phyloP scores from a whole-genome alignment of 2,329 filamentous ascomycete genomes.

The Byssothecium circinans region DNA sequence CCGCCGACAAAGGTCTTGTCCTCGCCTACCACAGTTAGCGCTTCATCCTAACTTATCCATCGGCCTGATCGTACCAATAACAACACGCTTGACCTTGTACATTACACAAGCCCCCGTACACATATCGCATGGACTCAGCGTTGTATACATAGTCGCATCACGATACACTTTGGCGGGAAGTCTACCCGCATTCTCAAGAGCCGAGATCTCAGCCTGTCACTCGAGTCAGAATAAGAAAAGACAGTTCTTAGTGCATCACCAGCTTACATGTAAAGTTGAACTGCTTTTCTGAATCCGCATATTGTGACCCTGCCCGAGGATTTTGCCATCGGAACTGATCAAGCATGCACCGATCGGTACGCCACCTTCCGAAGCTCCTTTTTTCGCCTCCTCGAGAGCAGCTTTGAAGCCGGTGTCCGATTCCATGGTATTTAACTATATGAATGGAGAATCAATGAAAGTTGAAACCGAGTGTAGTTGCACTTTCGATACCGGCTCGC shows the following conservation, averaged over 20 bases:
- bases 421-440: constrained; percentile 25
- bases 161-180: constrained; percentile 69
- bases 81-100: constrained; percentile 73
- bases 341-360: constrained; percentile 63
- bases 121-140: constrained; percentile 79
- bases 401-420: constrained; percentile 55
- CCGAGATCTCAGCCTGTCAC: constrained; percentile 70
- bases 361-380: constrained; percentile 59
- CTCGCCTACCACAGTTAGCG: constrained; percentile 50
- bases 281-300: constrained; percentile 73
- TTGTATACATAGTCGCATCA: constrained; percentile 81
- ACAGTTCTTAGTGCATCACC: background rate
- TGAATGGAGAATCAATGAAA: too few relatives aligned
- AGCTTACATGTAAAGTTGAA: constrained; percentile 68
- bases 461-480: too few relatives aligned
- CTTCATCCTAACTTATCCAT: background rate
- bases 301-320: constrained; percentile 74
- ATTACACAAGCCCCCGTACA: constrained; percentile 77
- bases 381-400: constrained; percentile 60
- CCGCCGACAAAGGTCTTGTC: constrained; percentile 75
- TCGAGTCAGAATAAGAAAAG: constrained; percentile 9
- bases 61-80: constrained; percentile 57
- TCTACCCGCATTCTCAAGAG: constrained; percentile 73
- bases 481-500: too few relatives aligned
- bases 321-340: constrained; percentile 68